Evolutionary conservation across 768 basidiomycete species (phyloP).

Genomic region (Kwoniella heveanensis): DNA sequence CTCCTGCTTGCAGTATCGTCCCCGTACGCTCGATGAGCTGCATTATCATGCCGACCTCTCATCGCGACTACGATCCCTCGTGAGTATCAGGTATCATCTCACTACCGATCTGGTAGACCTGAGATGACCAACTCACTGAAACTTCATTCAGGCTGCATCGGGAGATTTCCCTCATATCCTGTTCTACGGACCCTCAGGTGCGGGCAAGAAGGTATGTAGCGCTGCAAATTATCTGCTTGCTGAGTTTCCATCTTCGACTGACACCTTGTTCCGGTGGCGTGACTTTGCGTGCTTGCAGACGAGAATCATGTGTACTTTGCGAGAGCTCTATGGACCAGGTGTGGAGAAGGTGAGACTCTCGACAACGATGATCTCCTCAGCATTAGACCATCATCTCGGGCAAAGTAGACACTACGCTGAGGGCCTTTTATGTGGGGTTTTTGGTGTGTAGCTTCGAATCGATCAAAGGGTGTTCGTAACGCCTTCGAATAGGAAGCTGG

Average conservation of each 20-base stretch:
- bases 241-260: no score
- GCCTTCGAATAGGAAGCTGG: conserved; percentile 88
- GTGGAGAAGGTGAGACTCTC: conserved; percentile 86
- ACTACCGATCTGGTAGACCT: background rate
- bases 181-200: conserved; percentile 95
- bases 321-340: conserved; percentile 85
- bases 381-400: no score
- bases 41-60: conserved; percentile 86
- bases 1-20: no score
- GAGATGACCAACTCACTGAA: conserved; percentile 6
- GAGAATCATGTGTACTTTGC: conserved; percentile 81
- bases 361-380: no score
- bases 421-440: no score
- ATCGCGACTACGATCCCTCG: conserved; percentile 74
- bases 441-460: conserved; percentile 78
- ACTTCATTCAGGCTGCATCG: conserved; percentile 69
- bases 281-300: conserved; percentile 60
- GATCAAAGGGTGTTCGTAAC: conserved; percentile 95
- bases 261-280: no score
- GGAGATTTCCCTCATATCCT: conserved; percentile 97
- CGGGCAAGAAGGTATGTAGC: conserved; percentile 75
- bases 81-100: conserved; percentile 46
- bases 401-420: no score
- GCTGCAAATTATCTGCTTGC: no score
- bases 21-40: conserved; percentile 76